phyloP scores from a whole-genome alignment of 176 grass and related monocot genomes.

The Oryza glaberrima region DNA sequence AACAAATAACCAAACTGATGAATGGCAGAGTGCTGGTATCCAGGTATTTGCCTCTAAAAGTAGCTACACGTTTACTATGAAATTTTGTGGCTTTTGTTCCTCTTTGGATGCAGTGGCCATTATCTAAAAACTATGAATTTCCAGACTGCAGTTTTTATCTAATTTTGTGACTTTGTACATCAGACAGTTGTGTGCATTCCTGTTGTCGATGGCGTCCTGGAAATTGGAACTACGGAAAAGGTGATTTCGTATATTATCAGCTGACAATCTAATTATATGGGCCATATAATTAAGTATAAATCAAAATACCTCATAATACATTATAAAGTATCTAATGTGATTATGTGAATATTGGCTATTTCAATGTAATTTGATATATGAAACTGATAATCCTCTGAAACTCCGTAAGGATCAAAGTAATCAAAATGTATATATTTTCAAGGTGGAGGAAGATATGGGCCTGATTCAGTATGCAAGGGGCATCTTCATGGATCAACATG shows the following conservation, averaged over 20 bases:
- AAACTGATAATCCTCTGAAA: neutral
- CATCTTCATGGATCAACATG: conserved; percentile 64
- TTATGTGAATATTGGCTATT: neutral
- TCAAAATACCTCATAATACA: neutral
- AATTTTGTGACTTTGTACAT: neutral
- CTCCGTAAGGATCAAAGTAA: neutral
- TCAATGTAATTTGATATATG: neutral
- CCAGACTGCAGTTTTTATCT: neutral
- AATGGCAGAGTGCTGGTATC: conserved; percentile 71
- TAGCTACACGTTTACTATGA: neutral
- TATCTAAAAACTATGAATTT: neutral
- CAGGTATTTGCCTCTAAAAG: conserved; percentile 56
- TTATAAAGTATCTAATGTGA: neutral
- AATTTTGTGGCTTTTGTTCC: neutral
- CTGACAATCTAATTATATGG: neutral
- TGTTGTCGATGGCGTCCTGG: conserved; percentile 64
- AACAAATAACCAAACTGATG: conserved; percentile 31
- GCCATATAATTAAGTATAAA: neutral
- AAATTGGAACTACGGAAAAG: conserved; percentile 82
- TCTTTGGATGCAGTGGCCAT: neutral
- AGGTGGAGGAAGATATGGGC: conserved; percentile 77
- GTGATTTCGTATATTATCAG: conserved; percentile 5
- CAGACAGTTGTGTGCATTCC: conserved; percentile 89
- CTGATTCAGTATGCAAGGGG: conserved; percentile 65
- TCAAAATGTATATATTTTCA: conserved; percentile 25